phyloP scores from a whole-genome alignment of 2,329 filamentous ascomycete species.

The Fusarium buharicum region DNA sequence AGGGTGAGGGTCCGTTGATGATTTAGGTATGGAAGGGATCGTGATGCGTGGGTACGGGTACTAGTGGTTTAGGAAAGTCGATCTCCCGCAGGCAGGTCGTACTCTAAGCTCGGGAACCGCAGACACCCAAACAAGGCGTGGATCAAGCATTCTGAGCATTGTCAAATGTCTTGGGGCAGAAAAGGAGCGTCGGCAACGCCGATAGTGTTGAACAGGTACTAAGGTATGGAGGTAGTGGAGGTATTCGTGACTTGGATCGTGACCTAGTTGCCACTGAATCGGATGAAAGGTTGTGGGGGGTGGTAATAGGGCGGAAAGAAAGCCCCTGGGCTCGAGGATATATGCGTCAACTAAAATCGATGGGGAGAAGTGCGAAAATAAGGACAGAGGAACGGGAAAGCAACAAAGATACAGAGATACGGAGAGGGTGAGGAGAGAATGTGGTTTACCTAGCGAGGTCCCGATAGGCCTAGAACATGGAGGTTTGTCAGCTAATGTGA shows the following conservation, averaged over 20 bases:
- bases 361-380: background rate
- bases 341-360: constrained; percentile 6
- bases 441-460: constrained; percentile 50
- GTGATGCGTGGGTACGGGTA: background rate
- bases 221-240: too few species aligned
- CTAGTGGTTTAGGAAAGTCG: background rate
- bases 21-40: background rate
- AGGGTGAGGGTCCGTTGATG: background rate
- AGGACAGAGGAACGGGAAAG: background rate
- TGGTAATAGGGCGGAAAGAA: background rate
- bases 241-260: background rate
- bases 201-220: constrained; percentile 8
- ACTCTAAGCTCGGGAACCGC: background rate
- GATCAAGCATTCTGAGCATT: background rate
- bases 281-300: background rate
- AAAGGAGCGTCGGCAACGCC: constrained; percentile 17
- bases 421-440: constrained; percentile 10
- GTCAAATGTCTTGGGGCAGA: background rate
- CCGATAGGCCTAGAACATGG: constrained; percentile 51
- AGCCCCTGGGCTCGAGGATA: background rate
- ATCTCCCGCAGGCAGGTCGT: constrained; percentile 7
- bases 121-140: background rate
- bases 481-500: constrained; percentile 38
- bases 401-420: background rate
- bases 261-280: background rate